Evolutionary conservation across 768 basidiomycete species (phyloP).

Genomic region (Panus rudis): DNA sequence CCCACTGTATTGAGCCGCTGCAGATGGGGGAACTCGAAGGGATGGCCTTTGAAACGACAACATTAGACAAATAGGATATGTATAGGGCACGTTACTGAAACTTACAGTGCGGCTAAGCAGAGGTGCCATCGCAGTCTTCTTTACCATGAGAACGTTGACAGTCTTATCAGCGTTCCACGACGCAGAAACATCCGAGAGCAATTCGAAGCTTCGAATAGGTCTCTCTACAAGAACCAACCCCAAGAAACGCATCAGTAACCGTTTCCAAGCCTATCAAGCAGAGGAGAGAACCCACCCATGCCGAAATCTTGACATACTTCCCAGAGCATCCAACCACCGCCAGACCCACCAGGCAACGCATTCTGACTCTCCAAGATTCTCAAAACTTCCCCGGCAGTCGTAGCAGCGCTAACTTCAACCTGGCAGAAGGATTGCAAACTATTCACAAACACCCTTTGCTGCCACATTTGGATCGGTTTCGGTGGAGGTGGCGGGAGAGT

Average conservation of each 20-base stretch:
- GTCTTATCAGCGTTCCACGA: constrained; percentile 86
- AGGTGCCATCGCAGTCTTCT: constrained; percentile 58
- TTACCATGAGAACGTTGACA: constrained; percentile 76
- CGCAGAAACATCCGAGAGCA: constrained; percentile 68
- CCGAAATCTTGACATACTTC: constrained; percentile 90
- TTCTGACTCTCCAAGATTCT: constrained; percentile 59
- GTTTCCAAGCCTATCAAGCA: constrained; percentile 3
- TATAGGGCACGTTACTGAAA: constrained; percentile 11
- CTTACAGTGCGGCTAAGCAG: constrained; percentile 55
- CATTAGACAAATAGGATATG: constrained; percentile 5
- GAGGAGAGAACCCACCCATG: constrained; percentile 61
- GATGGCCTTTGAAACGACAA: constrained; percentile 39
- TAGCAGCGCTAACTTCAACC: constrained; percentile 61
- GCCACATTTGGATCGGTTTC: constrained; percentile 26
- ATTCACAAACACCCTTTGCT: constrained; percentile 73
- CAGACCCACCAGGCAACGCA: constrained; percentile 33
- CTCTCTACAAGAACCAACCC: constrained; percentile 51
- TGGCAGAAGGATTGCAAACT: constrained; percentile 70
- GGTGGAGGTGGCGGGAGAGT: constrained; percentile 9
- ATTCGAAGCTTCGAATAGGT: constrained; percentile 82
- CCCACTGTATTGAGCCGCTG: constrained; percentile 77
- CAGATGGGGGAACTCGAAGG: constrained; percentile 37
- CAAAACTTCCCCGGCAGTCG: constrained; percentile 70
- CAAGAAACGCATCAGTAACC: constrained; percentile 9
- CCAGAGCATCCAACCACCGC: constrained; percentile 80